A percentile compares a stretch with the other conserved stretches of the same genome.
These are phyloP conservation scores for Casuarina glauca DNA, from an alignment of 306 rosid genomes.

Conservation along the genomic window DNA sequence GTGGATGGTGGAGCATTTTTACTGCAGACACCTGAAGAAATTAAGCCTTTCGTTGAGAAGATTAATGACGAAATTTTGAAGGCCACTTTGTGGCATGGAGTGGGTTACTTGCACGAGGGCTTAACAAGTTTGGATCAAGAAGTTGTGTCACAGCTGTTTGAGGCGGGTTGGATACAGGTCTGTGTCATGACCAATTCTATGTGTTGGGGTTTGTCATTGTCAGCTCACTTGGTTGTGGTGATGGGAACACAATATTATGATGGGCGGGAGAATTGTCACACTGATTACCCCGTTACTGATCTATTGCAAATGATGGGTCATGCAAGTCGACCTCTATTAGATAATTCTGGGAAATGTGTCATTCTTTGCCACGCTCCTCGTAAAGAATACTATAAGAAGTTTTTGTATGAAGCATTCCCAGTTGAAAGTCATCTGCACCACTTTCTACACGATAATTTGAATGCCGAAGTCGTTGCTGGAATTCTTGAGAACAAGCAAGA, in stretches of 20 bases:
- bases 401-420: constrained; percentile 90
- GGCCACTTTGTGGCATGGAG: constrained; percentile 75
- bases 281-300: constrained; percentile 41
- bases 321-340: constrained; percentile 88
- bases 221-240: constrained; percentile 93
- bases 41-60: constrained; percentile 65
- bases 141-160: constrained; percentile 70
- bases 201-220: constrained; percentile 87
- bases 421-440: constrained; percentile 95
- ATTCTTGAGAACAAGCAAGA: constrained; percentile 88
- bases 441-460: constrained; percentile 79
- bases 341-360: constrained; percentile 89
- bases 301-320: constrained; percentile 97
- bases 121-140: constrained; percentile 65
- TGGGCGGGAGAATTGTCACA: constrained; percentile 83
- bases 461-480: constrained; percentile 84
- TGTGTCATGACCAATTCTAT: constrained; percentile 90
- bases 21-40: constrained; percentile 53
- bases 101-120: constrained; percentile 96
- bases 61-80: constrained; percentile 72
- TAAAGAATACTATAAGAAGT: constrained; percentile 90
- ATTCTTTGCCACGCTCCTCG: constrained; percentile 94
- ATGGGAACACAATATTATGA: constrained; percentile 97
- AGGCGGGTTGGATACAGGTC: constrained; percentile 85
- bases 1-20: constrained; percentile 70